Percentiles rank a stretch among this genome's conserved stretches.
These are phyloP conservation scores for Fusarium newnesense DNA, from an alignment of 2,329 filamentous ascomycete species.

Conservation along the genomic window DNA sequence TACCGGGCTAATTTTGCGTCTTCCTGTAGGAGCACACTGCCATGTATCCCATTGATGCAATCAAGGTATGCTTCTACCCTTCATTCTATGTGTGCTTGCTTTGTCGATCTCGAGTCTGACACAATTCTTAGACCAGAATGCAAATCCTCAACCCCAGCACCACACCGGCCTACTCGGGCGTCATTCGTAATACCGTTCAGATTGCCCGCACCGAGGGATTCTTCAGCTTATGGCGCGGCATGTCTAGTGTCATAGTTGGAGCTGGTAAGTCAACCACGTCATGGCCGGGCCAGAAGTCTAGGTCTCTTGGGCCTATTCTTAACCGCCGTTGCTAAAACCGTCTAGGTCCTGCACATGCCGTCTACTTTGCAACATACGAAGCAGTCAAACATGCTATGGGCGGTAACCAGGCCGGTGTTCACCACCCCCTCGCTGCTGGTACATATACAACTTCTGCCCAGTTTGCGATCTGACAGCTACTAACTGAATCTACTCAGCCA, in stretches of 20 bases:
- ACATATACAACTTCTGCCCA: slow-evolving; percentile 45
- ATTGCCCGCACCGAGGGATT: slow-evolving; percentile 92
- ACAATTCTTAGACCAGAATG: slow-evolving; percentile 83
- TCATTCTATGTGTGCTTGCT: neutral
- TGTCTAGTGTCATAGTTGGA: slow-evolving; percentile 95
- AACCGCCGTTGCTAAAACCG: slow-evolving; percentile 16
- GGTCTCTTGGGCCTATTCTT: slow-evolving; percentile 9
- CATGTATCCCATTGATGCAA: slow-evolving; percentile 98
- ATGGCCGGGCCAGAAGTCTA: slow-evolving; percentile 26
- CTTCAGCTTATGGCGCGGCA: slow-evolving; percentile 92
- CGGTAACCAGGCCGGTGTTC: slow-evolving; percentile 85
- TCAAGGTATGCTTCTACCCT: slow-evolving; percentile 75
- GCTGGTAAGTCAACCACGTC: slow-evolving; percentile 72
- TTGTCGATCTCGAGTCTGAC: slow-evolving; percentile 31
- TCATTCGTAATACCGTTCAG: slow-evolving; percentile 91
- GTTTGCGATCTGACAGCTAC: neutral
- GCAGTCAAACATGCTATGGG: slow-evolving; percentile 96
- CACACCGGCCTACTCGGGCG: slow-evolving; percentile 84
- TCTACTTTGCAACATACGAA: slow-evolving; percentile 99
- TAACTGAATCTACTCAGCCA: slow-evolving; percentile 64
- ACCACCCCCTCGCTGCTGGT: slow-evolving; percentile 95
- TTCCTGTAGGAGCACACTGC: slow-evolving; percentile 86
- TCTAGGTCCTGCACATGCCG: slow-evolving; percentile 91
- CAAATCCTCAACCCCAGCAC: slow-evolving; percentile 90
- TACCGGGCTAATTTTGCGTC: slow-evolving; percentile 29